phyloP scores from a whole-genome alignment of 1,139 yeast species.

The Sugiyamaella grinbergsii region DNA sequence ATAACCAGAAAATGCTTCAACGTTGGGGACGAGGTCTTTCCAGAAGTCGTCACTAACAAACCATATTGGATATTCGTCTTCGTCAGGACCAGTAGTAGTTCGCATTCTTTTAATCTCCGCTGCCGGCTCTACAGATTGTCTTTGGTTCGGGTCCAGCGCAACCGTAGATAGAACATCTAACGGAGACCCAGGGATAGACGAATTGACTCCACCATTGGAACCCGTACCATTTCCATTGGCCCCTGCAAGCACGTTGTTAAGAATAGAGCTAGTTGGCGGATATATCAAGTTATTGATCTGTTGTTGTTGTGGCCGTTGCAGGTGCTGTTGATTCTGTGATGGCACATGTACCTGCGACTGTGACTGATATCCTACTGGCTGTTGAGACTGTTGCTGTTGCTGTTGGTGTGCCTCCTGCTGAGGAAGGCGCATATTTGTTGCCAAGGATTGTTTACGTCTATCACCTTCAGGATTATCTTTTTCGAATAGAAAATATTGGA shows the following conservation, averaged over 20 bases:
- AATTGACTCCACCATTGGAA: conserved; percentile 14
- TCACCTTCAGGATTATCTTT: conserved; percentile 10
- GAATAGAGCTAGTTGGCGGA: background rate
- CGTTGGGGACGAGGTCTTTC: conserved; percentile 39
- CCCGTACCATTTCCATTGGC: conserved; percentile 11
- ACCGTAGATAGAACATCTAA: conserved; percentile 39
- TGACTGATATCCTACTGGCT: conserved; percentile 23
- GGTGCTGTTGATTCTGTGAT: conserved; percentile 14
- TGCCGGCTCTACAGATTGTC: conserved; percentile 13
- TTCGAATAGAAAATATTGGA: conserved; percentile 24
- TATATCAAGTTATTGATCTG: background rate
- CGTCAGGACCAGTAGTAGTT: conserved; percentile 14
- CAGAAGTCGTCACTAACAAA: conserved; percentile 38
- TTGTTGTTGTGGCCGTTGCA: conserved; percentile 2
- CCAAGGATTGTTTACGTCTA: background rate
- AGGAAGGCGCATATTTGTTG: conserved; percentile 9
- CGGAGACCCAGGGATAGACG: conserved; percentile 33
- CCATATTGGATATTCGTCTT: conserved; percentile 35
- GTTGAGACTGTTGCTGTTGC: conserved; percentile 20
- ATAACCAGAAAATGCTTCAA: conserved; percentile 38
- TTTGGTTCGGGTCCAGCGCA: conserved; percentile 30
- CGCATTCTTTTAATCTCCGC: conserved; percentile 3
- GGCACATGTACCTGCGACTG: conserved; percentile 1
- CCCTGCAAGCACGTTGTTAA: background rate
- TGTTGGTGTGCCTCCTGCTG: conserved; percentile 17